Evolutionary conservation across 768 basidiomycete genomes (phyloP).

Genomic region (Tremella mesenterica): DNA sequence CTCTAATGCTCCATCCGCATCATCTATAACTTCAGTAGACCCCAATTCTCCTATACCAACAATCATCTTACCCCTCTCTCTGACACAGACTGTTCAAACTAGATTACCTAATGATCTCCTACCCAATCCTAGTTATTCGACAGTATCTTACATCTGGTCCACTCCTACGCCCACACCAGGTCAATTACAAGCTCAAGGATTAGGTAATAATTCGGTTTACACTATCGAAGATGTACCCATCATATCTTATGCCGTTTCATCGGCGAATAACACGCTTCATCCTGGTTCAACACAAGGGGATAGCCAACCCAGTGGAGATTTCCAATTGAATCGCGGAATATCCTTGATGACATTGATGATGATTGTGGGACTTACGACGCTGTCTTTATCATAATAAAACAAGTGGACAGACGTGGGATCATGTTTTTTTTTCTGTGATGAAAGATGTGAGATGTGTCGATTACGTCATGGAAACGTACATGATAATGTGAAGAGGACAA

Average conservation of each 20-base stretch:
- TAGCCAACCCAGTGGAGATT: background rate
- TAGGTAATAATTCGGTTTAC: conserved; percentile 17
- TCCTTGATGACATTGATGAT: too few relatives aligned
- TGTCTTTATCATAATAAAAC: too few relatives aligned
- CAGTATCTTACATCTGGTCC: conserved; percentile 15
- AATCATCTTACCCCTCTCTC: conserved; percentile 11
- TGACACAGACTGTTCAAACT: conserved; percentile 14
- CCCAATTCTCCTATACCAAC: conserved; percentile 17
- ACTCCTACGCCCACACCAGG: conserved; percentile 3
- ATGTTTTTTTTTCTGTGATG: too few relatives aligned
- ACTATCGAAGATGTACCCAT: conserved; percentile 15
- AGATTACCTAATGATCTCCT: conserved; percentile 20
- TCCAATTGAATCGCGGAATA: background rate
- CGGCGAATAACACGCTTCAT: too few relatives aligned
- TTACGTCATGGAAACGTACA: too few relatives aligned
- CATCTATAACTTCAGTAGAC: conserved; percentile 1
- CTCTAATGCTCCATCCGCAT: conserved; percentile 1
- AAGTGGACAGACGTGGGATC: too few relatives aligned
- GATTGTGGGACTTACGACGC: too few relatives aligned
- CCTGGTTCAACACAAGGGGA: too few relatives aligned
- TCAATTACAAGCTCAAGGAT: conserved; percentile 10
- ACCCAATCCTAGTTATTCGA: conserved; percentile 13
- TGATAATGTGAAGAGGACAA: too few relatives aligned
- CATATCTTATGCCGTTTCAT: too few relatives aligned
- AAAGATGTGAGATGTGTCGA: too few relatives aligned